These are phyloP conservation scores for Calonectria montana DNA, from an alignment of 2,329 filamentous ascomycete species.

Conservation along the genomic window DNA sequence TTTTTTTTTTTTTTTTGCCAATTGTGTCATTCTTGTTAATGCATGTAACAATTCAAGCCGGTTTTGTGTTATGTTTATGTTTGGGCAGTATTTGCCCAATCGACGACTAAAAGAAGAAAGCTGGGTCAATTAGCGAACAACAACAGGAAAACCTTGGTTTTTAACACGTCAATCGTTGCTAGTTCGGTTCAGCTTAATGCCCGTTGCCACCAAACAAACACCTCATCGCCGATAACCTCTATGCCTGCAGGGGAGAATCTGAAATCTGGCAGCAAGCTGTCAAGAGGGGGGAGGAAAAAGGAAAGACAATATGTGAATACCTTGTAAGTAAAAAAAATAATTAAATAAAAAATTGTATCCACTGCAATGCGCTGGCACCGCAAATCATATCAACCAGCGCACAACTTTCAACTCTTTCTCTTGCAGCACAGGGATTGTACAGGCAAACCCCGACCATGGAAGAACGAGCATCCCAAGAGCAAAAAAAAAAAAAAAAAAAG, in stretches of 20 bases:
- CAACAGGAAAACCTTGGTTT: background rate
- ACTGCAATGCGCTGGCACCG: background rate
- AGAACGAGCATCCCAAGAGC: background rate
- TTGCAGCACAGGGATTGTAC: background rate
- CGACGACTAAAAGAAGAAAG: background rate
- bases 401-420: background rate
- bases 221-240: slow-evolving; percentile 5
- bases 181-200: background rate
- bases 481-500: background rate
- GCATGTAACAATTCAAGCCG: background rate
- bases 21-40: background rate
- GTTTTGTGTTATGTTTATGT: background rate
- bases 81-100: background rate
- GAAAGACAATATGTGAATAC: background rate
- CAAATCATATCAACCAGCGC: background rate
- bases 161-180: background rate
- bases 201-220: background rate
- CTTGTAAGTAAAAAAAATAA: background rate
- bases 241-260: background rate
- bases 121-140: background rate
- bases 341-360: background rate
- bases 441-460: background rate
- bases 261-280: background rate
- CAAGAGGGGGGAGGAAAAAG: background rate
- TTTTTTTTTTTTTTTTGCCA: background rate